These are phyloP conservation scores for Dichomitus squalens DNA, from an alignment of 1,284 basidiomycete species.

Conservation along the genomic window DNA sequence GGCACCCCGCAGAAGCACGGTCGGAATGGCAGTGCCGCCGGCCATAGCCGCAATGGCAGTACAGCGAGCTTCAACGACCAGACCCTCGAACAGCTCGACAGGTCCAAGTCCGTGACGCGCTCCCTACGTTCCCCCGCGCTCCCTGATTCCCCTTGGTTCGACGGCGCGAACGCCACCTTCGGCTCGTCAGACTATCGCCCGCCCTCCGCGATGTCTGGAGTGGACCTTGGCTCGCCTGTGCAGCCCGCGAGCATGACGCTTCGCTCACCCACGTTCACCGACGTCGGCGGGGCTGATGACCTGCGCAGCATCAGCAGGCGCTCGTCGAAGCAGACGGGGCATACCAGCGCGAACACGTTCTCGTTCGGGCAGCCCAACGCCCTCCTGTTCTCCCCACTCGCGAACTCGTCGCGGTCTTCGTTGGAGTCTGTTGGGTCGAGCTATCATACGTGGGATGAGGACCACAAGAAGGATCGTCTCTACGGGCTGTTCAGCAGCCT, in stretches of 20 bases:
- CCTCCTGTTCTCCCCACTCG: slow-evolving; percentile 64
- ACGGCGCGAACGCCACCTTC: slow-evolving; percentile 34
- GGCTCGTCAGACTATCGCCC: slow-evolving; percentile 43
- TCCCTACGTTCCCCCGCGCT: slow-evolving; percentile 58
- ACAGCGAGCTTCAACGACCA: slow-evolving; percentile 33
- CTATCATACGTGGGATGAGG: slow-evolving; percentile 77
- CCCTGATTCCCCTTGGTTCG: slow-evolving; percentile 58
- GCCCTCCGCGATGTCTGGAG: slow-evolving; percentile 52
- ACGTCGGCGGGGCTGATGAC: slow-evolving; percentile 36
- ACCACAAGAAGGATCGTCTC: slow-evolving; percentile 51
- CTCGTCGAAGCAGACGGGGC: slow-evolving; percentile 54
- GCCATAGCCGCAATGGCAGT: slow-evolving; percentile 63
- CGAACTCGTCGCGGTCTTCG: slow-evolving; percentile 76
- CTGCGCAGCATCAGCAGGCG: slow-evolving; percentile 34
- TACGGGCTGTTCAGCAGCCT: slow-evolving; percentile 53
- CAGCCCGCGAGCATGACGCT: slow-evolving; percentile 43
- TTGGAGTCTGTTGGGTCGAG: slow-evolving; percentile 79
- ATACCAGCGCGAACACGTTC: slow-evolving; percentile 32
- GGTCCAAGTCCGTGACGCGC: slow-evolving; percentile 44
- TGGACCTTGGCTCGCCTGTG: slow-evolving; percentile 53
- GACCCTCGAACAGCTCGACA: slow-evolving; percentile 32
- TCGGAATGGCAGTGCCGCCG: slow-evolving; percentile 37
- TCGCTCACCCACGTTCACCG: slow-evolving; percentile 56
- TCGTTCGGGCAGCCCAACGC: slow-evolving; percentile 54
- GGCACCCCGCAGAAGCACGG: slow-evolving; percentile 26